Percentiles rank a stretch among this genome's conserved stretches.
These are phyloP conservation scores for Pichia thaimueangensis DNA, from an alignment of 805 yeast genomes.

Conservation along the genomic window DNA sequence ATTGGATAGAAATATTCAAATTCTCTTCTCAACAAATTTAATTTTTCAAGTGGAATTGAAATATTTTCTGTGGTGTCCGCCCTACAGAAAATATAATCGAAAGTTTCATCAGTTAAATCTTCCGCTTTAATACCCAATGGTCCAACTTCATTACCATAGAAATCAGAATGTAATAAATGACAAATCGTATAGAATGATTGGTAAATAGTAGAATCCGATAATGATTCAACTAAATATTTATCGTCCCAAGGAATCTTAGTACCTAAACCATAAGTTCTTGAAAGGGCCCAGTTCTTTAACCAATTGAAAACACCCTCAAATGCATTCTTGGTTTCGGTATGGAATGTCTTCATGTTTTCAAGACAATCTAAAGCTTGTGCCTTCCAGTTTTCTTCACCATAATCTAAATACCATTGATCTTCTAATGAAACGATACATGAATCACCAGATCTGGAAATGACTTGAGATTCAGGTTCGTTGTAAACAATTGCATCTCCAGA, in stretches of 20 bases:
- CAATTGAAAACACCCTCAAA: conserved; percentile 92
- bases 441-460: conserved; percentile 93
- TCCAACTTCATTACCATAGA: conserved; percentile 73
- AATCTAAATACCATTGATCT: conserved; percentile 97
- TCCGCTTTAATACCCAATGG: conserved; percentile 68
- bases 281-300: conserved; percentile 98
- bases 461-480: conserved; percentile 88
- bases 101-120: conserved; percentile 87
- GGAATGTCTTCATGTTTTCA: conserved; percentile 66
- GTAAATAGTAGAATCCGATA: conserved; percentile 93
- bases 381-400: conserved; percentile 93
- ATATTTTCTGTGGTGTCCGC: conserved; percentile 41
- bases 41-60: conserved; percentile 58
- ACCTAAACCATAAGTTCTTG: conserved; percentile 95
- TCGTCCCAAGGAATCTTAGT: conserved; percentile 96
- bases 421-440: conserved; percentile 94
- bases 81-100: conserved; percentile 82
- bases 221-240: conserved; percentile 84
- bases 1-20: conserved; percentile 96
- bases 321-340: conserved; percentile 80
- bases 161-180: conserved; percentile 80
- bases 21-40: conserved; percentile 78
- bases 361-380: conserved; percentile 74
- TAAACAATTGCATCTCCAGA: conserved; percentile 79
- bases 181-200: conserved; percentile 91